Percentiles rank a stretch among this genome's conserved stretches.
phyloP scores from a whole-genome alignment of 169 alveolate genomes.

The Eimeria nieschulzi region DNA sequence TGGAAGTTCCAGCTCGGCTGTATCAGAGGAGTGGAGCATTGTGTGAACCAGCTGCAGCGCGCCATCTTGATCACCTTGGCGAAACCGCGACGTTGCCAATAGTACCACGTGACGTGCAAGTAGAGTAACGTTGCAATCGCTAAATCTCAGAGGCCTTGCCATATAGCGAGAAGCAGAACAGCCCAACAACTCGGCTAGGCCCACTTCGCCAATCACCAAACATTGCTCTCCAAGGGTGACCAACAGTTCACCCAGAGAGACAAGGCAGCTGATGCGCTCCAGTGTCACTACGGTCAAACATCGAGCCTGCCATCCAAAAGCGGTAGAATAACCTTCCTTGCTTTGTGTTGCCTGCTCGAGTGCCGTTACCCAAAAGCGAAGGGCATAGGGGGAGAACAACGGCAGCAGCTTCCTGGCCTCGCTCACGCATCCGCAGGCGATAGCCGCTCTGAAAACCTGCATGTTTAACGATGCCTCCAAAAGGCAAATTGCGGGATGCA shows the following conservation, averaged over 20 bases:
- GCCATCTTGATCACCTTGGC: slow-evolving; percentile 57
- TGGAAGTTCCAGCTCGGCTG: slow-evolving; percentile 38
- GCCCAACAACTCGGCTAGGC: slow-evolving; percentile 45
- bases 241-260: slow-evolving; percentile 58
- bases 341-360: slow-evolving; percentile 39
- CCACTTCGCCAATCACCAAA: slow-evolving; percentile 60
- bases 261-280: slow-evolving; percentile 39
- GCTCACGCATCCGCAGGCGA: slow-evolving; percentile 40
- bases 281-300: slow-evolving; percentile 56
- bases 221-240: slow-evolving; percentile 63
- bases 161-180: slow-evolving; percentile 38
- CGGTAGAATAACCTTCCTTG: slow-evolving; percentile 19
- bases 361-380: slow-evolving; percentile 45
- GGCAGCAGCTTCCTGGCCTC: slow-evolving; percentile 38
- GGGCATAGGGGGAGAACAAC: slow-evolving; percentile 41
- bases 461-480: slow-evolving; percentile 63
- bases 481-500: slow-evolving; percentile 62
- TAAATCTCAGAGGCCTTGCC: slow-evolving; percentile 17
- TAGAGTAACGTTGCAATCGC: slow-evolving; percentile 26
- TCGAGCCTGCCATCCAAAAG: slow-evolving; percentile 30
- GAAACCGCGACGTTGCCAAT: slow-evolving; percentile 43
- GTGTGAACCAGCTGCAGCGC: slow-evolving; percentile 54
- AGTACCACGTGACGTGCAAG: slow-evolving; percentile 26
- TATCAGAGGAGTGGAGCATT: not conserved
- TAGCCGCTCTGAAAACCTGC: slow-evolving; percentile 45